Evolutionary conservation across 129 eudicot species (phyloP), one percentile per base, ranked within the genome.

Genomic region (Heracleum sosnowskyi): DNA sequence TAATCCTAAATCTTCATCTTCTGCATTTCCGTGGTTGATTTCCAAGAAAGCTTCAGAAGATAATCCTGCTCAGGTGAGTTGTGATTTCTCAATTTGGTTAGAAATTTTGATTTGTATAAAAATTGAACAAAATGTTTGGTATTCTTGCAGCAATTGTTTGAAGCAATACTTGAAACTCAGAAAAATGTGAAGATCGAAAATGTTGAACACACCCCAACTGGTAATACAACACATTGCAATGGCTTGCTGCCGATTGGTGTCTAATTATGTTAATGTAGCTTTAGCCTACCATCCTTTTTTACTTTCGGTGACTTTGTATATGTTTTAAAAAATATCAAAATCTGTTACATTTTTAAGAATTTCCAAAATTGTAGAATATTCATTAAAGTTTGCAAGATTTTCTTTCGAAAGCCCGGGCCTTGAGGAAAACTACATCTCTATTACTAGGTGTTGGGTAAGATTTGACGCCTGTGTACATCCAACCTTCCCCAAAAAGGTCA

Each of bases 141-240:
- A 2, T 49, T 31, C 11, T 83, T 81, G 80, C 91, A 93, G 97
- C 80, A 90, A 89, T 75, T 94, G 79, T 88, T 91, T 84, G 78
- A 94, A 75, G 97, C 98, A 18, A 86, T 94, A 46, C 53, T 91
- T 11, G 89, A 89, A 62, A 94, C 98, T 24, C 98, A 89, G 91
- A 94, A 87, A 76, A 91, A 94, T 71, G 92, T 84, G n/a, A 85
- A 83, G 82, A 91, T 94, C 83, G 96, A 91, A 82, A 76, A 79
- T 7, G 86, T 88, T 42, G 92, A 94, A 80, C 90, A 94, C 39
- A 89, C 88, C 39, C 90, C 92, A 16, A 80, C 85, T 77, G 98
- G 98, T 89, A 86, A 69, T 66, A 22, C 40, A 20, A 16, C 81
- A 44, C 22, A 60, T 76, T 71, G 69, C 66, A 1, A 28, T 2